These are phyloP conservation scores for Penicillium sp. DNA, from an alignment of 2,329 filamentous ascomycete genomes.

Conservation along the genomic window DNA sequence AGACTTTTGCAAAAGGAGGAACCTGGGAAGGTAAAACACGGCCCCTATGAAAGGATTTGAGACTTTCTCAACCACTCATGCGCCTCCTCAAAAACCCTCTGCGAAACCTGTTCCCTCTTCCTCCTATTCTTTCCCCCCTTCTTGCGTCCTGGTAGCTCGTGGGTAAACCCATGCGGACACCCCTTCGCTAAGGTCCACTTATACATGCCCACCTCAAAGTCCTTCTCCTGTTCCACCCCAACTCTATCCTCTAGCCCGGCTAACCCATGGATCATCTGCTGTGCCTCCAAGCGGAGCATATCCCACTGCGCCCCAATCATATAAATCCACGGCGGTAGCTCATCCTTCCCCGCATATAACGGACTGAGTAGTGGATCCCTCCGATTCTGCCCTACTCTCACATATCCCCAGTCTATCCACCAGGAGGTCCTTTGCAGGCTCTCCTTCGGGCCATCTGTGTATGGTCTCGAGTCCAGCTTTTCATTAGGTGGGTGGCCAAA, in stretches of 20 bases:
- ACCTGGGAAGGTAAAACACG: too few species aligned
- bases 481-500: conserved; percentile 29
- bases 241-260: conserved; percentile 18
- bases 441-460: conserved; percentile 20
- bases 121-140: not conserved
- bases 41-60: not conserved
- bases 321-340: conserved; percentile 46
- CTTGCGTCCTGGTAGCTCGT: not conserved
- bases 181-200: conserved; percentile 20
- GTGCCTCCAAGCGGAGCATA: conserved; percentile 39
- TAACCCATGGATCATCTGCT: conserved; percentile 31
- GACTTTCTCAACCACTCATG: conserved; percentile 50
- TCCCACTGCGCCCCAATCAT: conserved; percentile 49
- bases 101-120: not conserved
- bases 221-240: conserved; percentile 10
- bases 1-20: too few species aligned
- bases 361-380: conserved; percentile 47
- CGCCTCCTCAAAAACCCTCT: conserved; percentile 26
- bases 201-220: conserved; percentile 17
- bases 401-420: conserved; percentile 42
- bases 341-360: conserved; percentile 30
- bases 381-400: conserved; percentile 34
- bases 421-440: conserved; percentile 33
- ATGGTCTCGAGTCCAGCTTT: conserved; percentile 29
- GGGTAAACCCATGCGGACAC: conserved; percentile 17